These are phyloP conservation scores for Letharia lupina DNA, from an alignment of 495 filamentous ascomycete species.

Conservation along the genomic window DNA sequence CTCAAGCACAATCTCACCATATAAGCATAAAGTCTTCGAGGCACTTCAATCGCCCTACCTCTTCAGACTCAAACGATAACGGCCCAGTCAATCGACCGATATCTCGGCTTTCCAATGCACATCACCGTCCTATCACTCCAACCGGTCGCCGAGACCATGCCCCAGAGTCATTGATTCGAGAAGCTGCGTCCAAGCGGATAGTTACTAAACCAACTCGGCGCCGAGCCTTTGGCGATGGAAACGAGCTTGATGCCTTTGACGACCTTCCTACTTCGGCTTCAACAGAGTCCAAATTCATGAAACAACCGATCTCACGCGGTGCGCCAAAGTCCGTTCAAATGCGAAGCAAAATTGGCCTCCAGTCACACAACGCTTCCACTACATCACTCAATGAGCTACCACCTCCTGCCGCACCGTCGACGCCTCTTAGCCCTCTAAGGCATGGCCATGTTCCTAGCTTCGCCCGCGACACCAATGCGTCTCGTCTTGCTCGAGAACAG, in stretches of 20 bases:
- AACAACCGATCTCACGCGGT: constrained; percentile 64
- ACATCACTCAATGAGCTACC: constrained; percentile 45
- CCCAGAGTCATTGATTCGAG: constrained; percentile 42
- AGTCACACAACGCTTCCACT: constrained; percentile 30
- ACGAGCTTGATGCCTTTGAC: constrained; percentile 85
- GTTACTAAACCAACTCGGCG: constrained; percentile 65
- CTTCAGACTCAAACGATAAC: constrained; percentile 50
- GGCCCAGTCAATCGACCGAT: constrained; percentile 37
- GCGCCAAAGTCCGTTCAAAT: constrained; percentile 51
- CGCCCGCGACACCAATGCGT: constrained; percentile 85
- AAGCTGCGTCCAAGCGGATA: constrained; percentile 54
- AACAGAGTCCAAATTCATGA: constrained; percentile 72
- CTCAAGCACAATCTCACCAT: constrained; percentile 71
- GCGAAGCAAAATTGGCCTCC: constrained; percentile 53
- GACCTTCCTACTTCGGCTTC: constrained; percentile 84
- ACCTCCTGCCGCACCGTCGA: constrained; percentile 47
- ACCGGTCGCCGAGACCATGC: constrained; percentile 36
- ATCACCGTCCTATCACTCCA: constrained; percentile 38
- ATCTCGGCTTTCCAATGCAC: constrained; percentile 43
- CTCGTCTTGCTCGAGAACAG: constrained; percentile 82
- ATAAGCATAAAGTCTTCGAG: constrained; percentile 61
- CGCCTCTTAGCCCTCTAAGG: constrained; percentile 42
- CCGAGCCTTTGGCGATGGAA: constrained; percentile 83
- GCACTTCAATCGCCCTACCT: constrained; percentile 65
- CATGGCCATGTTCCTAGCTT: constrained; percentile 64